phyloP scores from a whole-genome alignment of 306 rosid species.

The Luffa aegyptiaca region DNA sequence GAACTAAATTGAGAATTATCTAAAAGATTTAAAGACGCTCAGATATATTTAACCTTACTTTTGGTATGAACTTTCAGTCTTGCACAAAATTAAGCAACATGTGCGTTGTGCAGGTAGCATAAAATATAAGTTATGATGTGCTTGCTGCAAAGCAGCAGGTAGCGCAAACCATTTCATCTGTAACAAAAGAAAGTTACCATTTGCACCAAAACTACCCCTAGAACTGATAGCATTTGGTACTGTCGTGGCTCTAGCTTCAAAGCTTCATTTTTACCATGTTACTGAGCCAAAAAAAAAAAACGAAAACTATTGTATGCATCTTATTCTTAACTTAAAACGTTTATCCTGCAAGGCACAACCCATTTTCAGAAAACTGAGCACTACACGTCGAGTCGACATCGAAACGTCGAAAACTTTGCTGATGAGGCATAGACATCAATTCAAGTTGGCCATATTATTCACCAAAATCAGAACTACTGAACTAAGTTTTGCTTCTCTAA shows the following conservation, averaged over 20 bases:
- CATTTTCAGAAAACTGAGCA: background rate
- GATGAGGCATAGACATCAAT: background rate
- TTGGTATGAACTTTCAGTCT: background rate
- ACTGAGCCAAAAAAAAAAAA: background rate
- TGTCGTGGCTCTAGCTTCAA: background rate
- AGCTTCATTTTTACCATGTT: background rate
- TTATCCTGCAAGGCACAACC: background rate
- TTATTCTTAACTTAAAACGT: background rate
- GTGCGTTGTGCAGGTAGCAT: background rate
- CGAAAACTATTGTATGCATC: background rate
- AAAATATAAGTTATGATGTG: background rate
- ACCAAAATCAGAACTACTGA: constrained; percentile 13
- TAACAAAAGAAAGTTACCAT: background rate
- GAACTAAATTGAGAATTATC: too few relatives aligned
- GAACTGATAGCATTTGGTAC: background rate
- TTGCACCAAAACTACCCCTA: background rate
- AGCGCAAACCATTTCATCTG: background rate
- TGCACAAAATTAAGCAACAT: background rate
- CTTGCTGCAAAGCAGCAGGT: background rate
- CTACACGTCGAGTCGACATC: background rate
- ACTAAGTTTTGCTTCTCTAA: constrained; percentile 9
- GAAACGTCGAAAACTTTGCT: background rate
- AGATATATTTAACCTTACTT: too few relatives aligned
- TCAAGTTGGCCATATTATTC: background rate
- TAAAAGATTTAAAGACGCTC: too few relatives aligned